These are phyloP conservation scores for Diplotaxis tenuifolia DNA, from an alignment of 345 rosid species.

Conservation along the genomic window DNA sequence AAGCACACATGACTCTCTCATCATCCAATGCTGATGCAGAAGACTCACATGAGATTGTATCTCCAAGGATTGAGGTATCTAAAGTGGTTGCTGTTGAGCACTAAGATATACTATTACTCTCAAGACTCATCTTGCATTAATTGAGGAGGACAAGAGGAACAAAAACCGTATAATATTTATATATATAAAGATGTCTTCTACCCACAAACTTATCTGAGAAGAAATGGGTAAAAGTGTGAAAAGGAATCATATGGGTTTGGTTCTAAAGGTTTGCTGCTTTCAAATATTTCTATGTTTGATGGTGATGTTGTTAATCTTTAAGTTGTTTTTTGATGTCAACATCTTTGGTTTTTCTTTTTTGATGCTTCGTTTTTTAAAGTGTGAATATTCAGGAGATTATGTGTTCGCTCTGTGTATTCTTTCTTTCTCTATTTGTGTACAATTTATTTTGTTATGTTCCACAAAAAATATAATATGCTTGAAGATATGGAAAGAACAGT, in stretches of 20 bases:
- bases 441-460: neutral
- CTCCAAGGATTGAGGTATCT: conserved; percentile 28
- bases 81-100: conserved; percentile 40
- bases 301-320: conserved; percentile 26
- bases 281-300: conserved; percentile 25
- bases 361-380: conserved; percentile 29
- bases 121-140: conserved; percentile 23
- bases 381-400: conserved; percentile 30
- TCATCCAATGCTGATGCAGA: conserved; percentile 22
- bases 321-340: conserved; percentile 18
- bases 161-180: conserved; percentile 20
- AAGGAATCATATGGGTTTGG: conserved; percentile 26
- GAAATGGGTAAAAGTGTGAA: conserved; percentile 28
- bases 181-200: conserved; percentile 26
- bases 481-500: neutral
- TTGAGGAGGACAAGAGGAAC: conserved; percentile 15
- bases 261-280: conserved; percentile 38
- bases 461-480: neutral
- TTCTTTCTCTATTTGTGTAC: neutral
- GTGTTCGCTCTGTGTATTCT: neutral
- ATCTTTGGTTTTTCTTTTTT: conserved; percentile 5
- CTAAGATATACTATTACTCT: neutral
- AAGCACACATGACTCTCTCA: conserved; percentile 29
- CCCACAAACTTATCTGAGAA: conserved; percentile 27
- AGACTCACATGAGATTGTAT: conserved; percentile 23